Base-by-base conservation (phyloP, 2,329 filamentous ascomycete species). In the Beauveria pseudobassiana region DNA sequence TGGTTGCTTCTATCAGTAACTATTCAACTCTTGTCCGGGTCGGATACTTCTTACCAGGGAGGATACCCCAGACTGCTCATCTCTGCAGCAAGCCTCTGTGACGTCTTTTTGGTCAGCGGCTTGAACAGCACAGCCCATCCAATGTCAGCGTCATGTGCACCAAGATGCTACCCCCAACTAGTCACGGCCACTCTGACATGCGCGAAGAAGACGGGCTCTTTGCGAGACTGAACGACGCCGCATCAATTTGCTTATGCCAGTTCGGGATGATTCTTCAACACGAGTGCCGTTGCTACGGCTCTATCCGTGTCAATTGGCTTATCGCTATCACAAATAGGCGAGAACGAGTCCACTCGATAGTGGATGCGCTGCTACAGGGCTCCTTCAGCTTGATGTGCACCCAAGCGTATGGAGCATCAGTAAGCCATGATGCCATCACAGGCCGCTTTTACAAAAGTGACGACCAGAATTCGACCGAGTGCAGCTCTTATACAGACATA, bases 101-200 rank as follows among this genome's bases (percentile, higher is more conserved):
- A 38, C 46, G 48, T 26, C 46, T 48, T 48, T 43, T 52, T 51
- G 38, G 57, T 53, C 57, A 53, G 57, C 57, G 20, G 57, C 24
- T 22, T 40, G 20, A 26, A 40, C 34, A 22, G 55, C 55, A 58
- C 22, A 24, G 22, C 14, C 34, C 30, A 50, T 20, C 22, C 34
- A 34, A 26, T 48, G 34, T 59, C 48, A 60, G 48, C 57, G n/a
- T 26, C 56, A 59, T 42, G 30, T 16, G 6, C 45, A 49, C 20
- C 18, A 8, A 16, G 22, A 46, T 20, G 9, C 53, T 10, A 10
- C 16, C 5, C 16, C 3, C 16, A 20, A 22, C 46, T 59, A 59
- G 45, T 28, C 30, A n/a, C 34, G 14, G 45, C 14, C 20, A 6
- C 38, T 59, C 30, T 58, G 55, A 58, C 26, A 49, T 38, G 55